phyloP scores from a whole-genome alignment of 2,329 filamentous ascomycete genomes.

The Aspergillus thermomutatus region DNA sequence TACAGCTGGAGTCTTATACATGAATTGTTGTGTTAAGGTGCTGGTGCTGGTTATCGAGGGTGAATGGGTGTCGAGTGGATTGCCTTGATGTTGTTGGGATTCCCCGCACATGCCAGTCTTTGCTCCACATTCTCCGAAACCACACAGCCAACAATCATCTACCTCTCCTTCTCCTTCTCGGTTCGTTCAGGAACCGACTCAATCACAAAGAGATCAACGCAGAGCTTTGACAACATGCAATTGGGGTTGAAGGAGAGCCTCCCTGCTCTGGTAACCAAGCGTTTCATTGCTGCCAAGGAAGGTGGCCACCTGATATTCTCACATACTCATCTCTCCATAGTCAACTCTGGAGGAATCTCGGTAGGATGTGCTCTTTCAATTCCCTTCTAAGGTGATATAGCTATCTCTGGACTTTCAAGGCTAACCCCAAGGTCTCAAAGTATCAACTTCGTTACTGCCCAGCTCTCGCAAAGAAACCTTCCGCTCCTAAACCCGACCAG shows the following conservation, averaged over 20 bases:
- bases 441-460: constrained; percentile 50
- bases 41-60: background rate
- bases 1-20: background rate
- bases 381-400: background rate
- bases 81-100: background rate
- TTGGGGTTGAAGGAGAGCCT: constrained; percentile 36
- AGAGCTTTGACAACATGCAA: constrained; percentile 25
- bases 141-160: constrained; percentile 1
- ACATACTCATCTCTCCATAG: constrained; percentile 36
- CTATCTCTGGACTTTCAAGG: background rate
- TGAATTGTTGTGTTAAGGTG: background rate
- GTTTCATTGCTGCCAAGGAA: constrained; percentile 36
- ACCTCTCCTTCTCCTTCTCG: constrained; percentile 1
- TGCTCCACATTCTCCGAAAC: constrained; percentile 6
- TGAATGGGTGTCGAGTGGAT: background rate
- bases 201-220: background rate
- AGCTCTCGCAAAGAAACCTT: constrained; percentile 45
- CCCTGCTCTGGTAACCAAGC: constrained; percentile 32
- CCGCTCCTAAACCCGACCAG: constrained; percentile 20
- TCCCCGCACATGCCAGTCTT: background rate
- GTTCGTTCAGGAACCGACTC: background rate
- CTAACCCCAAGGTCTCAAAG: constrained; percentile 20
- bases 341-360: constrained; percentile 32
- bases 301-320: constrained; percentile 38
- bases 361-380: constrained; percentile 19